Evolutionary conservation across 257 asterid species (phyloP), one percentile per base, ranked within the genome.

Genomic region (Przewalskia tangutica): DNA sequence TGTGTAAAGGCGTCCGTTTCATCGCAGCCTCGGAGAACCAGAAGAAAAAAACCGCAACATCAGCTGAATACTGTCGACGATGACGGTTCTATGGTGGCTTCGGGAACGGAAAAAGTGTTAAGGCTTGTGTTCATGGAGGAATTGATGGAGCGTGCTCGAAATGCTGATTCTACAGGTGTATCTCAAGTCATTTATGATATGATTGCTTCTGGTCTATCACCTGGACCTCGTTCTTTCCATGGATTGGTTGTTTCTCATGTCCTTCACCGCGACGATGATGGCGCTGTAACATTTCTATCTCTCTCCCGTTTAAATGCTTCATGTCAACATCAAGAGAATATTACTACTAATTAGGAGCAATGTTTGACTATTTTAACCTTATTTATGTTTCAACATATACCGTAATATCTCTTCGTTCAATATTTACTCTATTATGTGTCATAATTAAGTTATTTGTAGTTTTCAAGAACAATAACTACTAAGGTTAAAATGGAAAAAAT

Each of bases 101-200:
- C 85, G 77, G 83, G 92, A 85, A 94, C 98, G 32, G 99, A 95
- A 91, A 95, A 95, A 86, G 86, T 89, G 16, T 86, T 95, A 82
- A 86, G 99, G 80, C 90, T 95, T 34, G 97, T 92, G 38, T 95
- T 95, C 88, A 95, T 93, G 99, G 99, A 95, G 88, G 99, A 93
- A 89, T 58, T 95, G 77, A 95, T 93, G 98, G 90, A 62, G 73
- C 91, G 92, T 55, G 97, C 98, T 48, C 80, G 99, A 18, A 88
- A 85, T 36, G 97, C 91, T 40, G 92, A 90, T 85, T 86, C 86
- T 11, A 75, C 86, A 23, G 99, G 96, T 20, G 99, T 91, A 84
- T 93, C 99, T 62, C 95, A 90, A 55, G 97, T 95, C 77, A 90
- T 95, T 46, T 95, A 95, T 77, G 99, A 95, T 82, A 95, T 95